Evolutionary conservation across 2,329 filamentous ascomycete species (phyloP), one percentile per base, ranked within the genome.

Genomic region (Aspergillus luchuensis): DNA sequence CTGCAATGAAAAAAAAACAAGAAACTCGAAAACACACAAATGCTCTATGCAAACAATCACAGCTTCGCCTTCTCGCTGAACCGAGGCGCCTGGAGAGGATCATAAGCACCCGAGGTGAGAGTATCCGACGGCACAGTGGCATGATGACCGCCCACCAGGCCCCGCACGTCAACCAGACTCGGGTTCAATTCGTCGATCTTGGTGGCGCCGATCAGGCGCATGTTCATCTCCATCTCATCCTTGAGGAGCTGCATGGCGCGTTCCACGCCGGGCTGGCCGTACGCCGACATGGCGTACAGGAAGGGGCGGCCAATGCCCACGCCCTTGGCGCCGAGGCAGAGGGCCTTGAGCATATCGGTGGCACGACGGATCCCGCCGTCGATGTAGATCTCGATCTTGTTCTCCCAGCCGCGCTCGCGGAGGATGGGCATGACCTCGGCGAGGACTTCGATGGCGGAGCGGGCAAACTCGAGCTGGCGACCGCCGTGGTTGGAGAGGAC

Each of bases 201-300:
- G 19, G 84, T 85, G 61, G 88, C 91, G 8, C 95, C 95, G 68
- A 99, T 92, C 64, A 99, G 81, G 6, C 95, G 87, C 95, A 99
- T 98, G 73, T 94, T 95, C 94, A 98, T 98, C 81, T 96, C 92
- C 86, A 99, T 91, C 84, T 99, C 95, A 72, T 98, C 95, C 80
- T 91, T 92, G 68, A 97, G 84, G 60, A 97, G 80, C 77, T 92
- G 90, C 90, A 98, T 97, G 33, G 95, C 95, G 36, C 91, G 86
- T 72, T 96, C 91, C 19, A 98, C 94, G 65, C 95, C 95, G 2
- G 89, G 83, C 61, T 91, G 80, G 1, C 95, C 95, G 71, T 98
- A 98, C 8, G 92, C 87, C 64, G 89, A 91, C 94, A 99, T 98
- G 71, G 95, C 94, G 74, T 93, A 99, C 62, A 99, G 79, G 82